Conservation (phyloP, 495 filamentous ascomycete species). For the Patellaria atrata region DNA sequence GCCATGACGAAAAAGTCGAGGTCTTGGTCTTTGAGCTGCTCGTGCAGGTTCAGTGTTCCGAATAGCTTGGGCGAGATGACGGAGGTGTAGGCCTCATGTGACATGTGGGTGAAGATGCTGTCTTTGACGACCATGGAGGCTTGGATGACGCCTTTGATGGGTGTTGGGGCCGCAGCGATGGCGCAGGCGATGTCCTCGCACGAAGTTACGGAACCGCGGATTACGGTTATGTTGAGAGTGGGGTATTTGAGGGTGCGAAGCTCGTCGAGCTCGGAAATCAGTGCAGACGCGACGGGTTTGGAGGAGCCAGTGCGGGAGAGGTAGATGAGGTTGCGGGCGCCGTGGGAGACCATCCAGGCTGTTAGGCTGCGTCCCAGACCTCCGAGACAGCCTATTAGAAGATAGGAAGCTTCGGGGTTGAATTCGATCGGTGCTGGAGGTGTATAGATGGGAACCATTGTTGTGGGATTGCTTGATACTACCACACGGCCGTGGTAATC, state of each 20-base stretch:
- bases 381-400: slow-evolving; percentile 17
- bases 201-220: slow-evolving; percentile 4
- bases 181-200: slow-evolving; percentile 1
- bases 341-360: slow-evolving; percentile 17
- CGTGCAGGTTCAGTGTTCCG: slow-evolving; percentile 16
- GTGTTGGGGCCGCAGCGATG: slow-evolving; percentile 3
- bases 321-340: slow-evolving; percentile 13
- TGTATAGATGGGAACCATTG: too few relatives aligned
- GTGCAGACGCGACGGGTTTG: not conserved
- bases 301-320: slow-evolving; percentile 5
- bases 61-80: slow-evolving; percentile 11
- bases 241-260: too few relatives aligned
- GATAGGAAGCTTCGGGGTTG: slow-evolving; percentile 17
- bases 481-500: too few relatives aligned
- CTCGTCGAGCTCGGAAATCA: not conserved
- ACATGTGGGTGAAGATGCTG: slow-evolving; percentile 18
- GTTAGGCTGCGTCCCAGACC: slow-evolving; percentile 16
- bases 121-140: slow-evolving; percentile 15
- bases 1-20: slow-evolving; percentile 21
- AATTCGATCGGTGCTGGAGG: slow-evolving; percentile 7
- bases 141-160: slow-evolving; percentile 20
- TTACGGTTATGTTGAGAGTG: not conserved
- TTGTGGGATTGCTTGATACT: too few relatives aligned
- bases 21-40: slow-evolving; percentile 3
- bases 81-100: slow-evolving; percentile 1